Conservation (phyloP, 176 grass and related monocot genomes). For the Oryza australiensis region DNA sequence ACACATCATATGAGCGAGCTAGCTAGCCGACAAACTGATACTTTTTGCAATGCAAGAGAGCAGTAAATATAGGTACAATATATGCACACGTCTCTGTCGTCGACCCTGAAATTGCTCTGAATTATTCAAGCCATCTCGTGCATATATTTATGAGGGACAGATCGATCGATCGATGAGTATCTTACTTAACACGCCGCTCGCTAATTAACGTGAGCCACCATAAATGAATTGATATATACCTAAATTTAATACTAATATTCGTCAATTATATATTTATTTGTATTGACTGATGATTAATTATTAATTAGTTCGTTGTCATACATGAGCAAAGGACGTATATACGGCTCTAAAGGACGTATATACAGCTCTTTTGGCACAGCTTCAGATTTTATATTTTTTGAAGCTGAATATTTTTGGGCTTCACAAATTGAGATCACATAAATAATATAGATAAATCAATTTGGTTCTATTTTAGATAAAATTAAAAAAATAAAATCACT, state of each 20-base stretch:
- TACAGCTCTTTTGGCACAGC: too few species aligned
- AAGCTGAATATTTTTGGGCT: too few species aligned
- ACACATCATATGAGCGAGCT: too few species aligned
- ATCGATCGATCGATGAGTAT: not conserved
- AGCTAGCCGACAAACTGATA: not conserved
- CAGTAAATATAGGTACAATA: not conserved
- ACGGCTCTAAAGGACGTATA: too few species aligned
- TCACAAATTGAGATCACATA: too few species aligned
- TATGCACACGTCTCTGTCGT: not conserved
- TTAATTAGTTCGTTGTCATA: not conserved
- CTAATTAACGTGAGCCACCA: not conserved
- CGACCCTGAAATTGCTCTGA: not conserved
- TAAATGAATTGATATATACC: not conserved
- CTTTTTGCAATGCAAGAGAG: not conserved
- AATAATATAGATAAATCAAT: too few species aligned
- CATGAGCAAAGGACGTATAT: too few species aligned
- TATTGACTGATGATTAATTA: not conserved
- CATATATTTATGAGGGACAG: not conserved
- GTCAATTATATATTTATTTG: not conserved
- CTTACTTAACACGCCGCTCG: not conserved
- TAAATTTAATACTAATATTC: too few species aligned
- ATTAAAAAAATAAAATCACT: too few species aligned
- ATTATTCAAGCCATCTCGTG: not conserved
- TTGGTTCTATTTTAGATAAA: too few species aligned
- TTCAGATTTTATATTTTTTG: too few species aligned